Evolutionary conservation across 2,329 filamentous ascomycete species (phyloP).

Genomic region (Zopfia rhizophila): DNA sequence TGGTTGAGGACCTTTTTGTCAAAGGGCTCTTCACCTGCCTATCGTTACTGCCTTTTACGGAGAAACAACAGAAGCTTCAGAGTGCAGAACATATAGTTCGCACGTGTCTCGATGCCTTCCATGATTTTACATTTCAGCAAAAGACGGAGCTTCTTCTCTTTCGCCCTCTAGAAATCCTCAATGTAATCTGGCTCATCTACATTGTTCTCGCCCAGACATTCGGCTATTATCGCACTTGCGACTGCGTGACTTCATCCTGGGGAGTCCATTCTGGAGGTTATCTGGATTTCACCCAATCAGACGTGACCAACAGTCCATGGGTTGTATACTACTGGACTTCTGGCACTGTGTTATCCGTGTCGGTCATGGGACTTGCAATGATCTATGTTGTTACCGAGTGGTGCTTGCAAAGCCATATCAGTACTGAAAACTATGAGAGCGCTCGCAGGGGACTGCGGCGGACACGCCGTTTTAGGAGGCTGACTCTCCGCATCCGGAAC

Average conservation of each 20-base stretch:
- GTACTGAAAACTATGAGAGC: slow-evolving; percentile 43
- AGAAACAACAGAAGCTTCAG: slow-evolving; percentile 15
- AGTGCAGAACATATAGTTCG: slow-evolving; percentile 5
- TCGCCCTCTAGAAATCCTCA: slow-evolving; percentile 50
- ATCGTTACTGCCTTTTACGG: slow-evolving; percentile 17
- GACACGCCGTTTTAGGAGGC: slow-evolving; percentile 35
- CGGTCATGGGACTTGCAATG: slow-evolving; percentile 45
- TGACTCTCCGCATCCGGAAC: slow-evolving; percentile 30
- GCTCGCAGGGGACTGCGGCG: slow-evolving; percentile 37
- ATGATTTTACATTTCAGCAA: slow-evolving; percentile 26
- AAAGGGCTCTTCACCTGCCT: slow-evolving; percentile 12
- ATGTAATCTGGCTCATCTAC: slow-evolving; percentile 51
- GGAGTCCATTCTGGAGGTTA: slow-evolving; percentile 51
- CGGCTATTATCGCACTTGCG: slow-evolving; percentile 55
- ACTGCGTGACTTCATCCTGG: slow-evolving; percentile 54
- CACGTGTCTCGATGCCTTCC: slow-evolving; percentile 11
- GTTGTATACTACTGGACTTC: slow-evolving; percentile 44
- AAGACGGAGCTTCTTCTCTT: slow-evolving; percentile 40
- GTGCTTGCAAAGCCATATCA: slow-evolving; percentile 51
- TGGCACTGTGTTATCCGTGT: slow-evolving; percentile 42
- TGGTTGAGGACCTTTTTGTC: slow-evolving; percentile 5
- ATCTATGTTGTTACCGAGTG: slow-evolving; percentile 52
- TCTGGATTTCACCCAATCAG: slow-evolving; percentile 48
- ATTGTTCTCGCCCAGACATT: slow-evolving; percentile 55
- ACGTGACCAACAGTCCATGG: slow-evolving; percentile 41